Percentiles rank a stretch among this genome's conserved stretches.
Conservation (phyloP, 2,329 filamentous ascomycete species). For the Botryotinia convoluta region DNA sequence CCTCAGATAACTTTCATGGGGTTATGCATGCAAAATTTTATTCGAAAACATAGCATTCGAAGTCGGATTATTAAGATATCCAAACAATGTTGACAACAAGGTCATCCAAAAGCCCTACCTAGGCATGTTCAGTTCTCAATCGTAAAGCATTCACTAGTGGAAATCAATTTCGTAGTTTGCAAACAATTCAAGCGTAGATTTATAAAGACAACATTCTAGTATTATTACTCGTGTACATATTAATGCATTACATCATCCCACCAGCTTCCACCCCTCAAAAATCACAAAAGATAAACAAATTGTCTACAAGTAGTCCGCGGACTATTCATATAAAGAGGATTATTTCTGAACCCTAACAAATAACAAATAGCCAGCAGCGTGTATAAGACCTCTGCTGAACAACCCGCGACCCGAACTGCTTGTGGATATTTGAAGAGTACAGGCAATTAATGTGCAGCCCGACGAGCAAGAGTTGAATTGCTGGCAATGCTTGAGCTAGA, state of each 20-base stretch:
- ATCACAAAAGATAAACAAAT: neutral
- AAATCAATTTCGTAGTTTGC: neutral
- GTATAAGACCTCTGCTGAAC: neutral
- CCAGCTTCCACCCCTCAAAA: neutral
- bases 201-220: neutral
- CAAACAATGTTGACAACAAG: neutral
- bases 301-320: neutral
- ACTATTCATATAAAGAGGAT: neutral
- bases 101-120: neutral
- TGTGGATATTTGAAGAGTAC: neutral
- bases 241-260: neutral
- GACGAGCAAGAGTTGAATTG: neutral
- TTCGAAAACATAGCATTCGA: neutral
- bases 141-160: neutral
- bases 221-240: neutral
- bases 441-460: neutral
- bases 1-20: no score
- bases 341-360: neutral
- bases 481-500: neutral
- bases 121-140: no score
- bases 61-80: neutral
- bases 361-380: neutral
- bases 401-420: neutral
- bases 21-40: fast-evolving
- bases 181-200: neutral